phyloP scores from a whole-genome alignment of 2,329 filamentous ascomycete species.

The Dothidotthia symphoricarpi region DNA sequence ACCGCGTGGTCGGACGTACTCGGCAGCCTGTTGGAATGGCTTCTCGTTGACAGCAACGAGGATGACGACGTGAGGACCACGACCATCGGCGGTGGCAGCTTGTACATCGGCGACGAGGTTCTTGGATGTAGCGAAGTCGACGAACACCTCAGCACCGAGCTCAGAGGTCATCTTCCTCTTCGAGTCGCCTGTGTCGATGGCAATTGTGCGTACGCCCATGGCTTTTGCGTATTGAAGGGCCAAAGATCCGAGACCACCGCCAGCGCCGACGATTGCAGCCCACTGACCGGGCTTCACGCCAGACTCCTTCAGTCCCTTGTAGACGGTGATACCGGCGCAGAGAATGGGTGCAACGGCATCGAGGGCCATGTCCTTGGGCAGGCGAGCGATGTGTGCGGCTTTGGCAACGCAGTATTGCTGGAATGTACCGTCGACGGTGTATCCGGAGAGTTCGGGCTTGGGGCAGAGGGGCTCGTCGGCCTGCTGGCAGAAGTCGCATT shows the following conservation, averaged over 20 bases:
- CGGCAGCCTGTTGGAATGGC: conserved; percentile 92
- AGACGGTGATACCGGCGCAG: conserved; percentile 83
- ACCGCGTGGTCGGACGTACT: conserved; percentile 80
- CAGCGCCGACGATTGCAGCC: conserved; percentile 82
- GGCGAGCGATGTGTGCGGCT: conserved; percentile 77
- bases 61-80: conserved; percentile 83
- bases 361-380: conserved; percentile 73
- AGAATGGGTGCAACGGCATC: conserved; percentile 77
- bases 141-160: conserved; percentile 69
- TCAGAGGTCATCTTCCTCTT: conserved; percentile 66
- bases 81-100: conserved; percentile 72
- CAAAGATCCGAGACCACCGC: conserved; percentile 76
- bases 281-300: conserved; percentile 70
- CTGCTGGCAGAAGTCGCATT: conserved; percentile 79
- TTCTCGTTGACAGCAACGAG: conserved; percentile 83
- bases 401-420: conserved; percentile 90
- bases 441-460: conserved; percentile 74
- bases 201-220: conserved; percentile 79
- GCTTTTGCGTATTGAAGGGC: conserved; percentile 86
- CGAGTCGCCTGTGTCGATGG: conserved; percentile 79
- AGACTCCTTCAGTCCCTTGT: conserved; percentile 88
- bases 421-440: conserved; percentile 90
- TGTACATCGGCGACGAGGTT: conserved; percentile 84
- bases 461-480: conserved; percentile 80
- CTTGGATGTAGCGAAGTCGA: conserved; percentile 76